These are phyloP conservation scores for Ottelia alismoides DNA, from an alignment of 106 monocot genomes.

Conservation along the genomic window DNA sequence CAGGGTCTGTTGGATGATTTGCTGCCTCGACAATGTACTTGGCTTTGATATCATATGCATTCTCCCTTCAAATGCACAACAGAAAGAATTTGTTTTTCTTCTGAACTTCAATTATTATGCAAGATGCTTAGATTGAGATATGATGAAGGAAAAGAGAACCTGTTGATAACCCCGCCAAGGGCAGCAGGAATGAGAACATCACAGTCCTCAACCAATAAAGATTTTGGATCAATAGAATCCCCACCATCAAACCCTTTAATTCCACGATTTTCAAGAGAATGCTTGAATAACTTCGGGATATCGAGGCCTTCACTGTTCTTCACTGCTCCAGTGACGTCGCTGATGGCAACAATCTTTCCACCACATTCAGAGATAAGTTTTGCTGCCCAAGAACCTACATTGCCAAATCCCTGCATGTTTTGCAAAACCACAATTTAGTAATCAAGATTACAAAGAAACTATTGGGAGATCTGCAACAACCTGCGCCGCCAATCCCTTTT, in stretches of 20 bases:
- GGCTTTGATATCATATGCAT: no score
- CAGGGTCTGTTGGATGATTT: no score
- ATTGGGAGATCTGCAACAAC: no score
- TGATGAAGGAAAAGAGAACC: slow-evolving; percentile 1
- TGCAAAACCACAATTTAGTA: no score
- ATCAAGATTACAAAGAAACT: no score
- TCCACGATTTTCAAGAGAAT: slow-evolving; percentile 14
- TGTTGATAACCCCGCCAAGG: slow-evolving; percentile 26
- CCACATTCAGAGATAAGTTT: slow-evolving; percentile 20
- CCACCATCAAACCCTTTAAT: slow-evolving; percentile 26
- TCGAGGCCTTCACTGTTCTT: slow-evolving; percentile 23
- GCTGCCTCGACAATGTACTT: no score
- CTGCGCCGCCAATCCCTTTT: no score
- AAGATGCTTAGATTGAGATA: background rate
- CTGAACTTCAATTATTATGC: background rate
- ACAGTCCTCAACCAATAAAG: slow-evolving; percentile 18
- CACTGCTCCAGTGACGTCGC: slow-evolving; percentile 20
- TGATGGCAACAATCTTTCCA: slow-evolving; percentile 18
- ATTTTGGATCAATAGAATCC: slow-evolving; percentile 20
- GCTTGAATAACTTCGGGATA: slow-evolving; percentile 15
- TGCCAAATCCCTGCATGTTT: slow-evolving; percentile 17
- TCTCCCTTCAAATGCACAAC: no score
- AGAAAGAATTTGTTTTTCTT: no score
- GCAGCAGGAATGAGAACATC: slow-evolving; percentile 29
- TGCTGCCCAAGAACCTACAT: slow-evolving; percentile 29